phyloP scores from a whole-genome alignment of 768 basidiomycete genomes.

The Saitozyma podzolica region DNA sequence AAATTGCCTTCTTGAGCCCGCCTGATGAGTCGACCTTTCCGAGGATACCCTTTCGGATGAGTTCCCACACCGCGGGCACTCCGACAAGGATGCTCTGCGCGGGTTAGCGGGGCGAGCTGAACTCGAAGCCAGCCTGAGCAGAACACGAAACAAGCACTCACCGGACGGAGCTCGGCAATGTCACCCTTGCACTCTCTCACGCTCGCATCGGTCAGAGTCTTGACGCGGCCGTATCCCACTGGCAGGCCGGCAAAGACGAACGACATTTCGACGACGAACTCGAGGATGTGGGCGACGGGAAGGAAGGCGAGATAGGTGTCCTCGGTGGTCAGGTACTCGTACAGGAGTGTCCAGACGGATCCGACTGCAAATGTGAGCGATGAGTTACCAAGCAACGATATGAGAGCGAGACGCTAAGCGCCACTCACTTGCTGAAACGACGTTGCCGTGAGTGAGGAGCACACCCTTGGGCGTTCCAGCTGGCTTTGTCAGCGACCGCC shows the following conservation, averaged over 20 bases:
- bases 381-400: slow-evolving; percentile 5
- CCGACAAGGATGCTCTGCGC: slow-evolving; percentile 76
- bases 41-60: slow-evolving; percentile 90
- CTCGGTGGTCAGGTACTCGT: slow-evolving; percentile 56
- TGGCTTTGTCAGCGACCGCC: slow-evolving; percentile 58
- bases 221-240: slow-evolving; percentile 85
- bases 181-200: slow-evolving; percentile 87
- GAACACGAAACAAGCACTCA: slow-evolving; percentile 13
- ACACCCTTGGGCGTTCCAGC: slow-evolving; percentile 96
- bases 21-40: slow-evolving; percentile 73
- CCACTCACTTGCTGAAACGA: slow-evolving; percentile 65
- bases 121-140: background rate
- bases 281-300: slow-evolving; percentile 91
- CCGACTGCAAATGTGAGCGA: slow-evolving; percentile 57
- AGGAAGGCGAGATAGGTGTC: slow-evolving; percentile 86
- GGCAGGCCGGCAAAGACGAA: slow-evolving; percentile 75
- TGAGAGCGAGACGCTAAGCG: background rate
- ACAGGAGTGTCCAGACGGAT: slow-evolving; percentile 71
- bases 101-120: too few species aligned
- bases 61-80: slow-evolving; percentile 96
- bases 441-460: slow-evolving; percentile 79
- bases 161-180: slow-evolving; percentile 73
- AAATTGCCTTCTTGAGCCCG: slow-evolving; percentile 68
- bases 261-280: slow-evolving; percentile 85
- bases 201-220: slow-evolving; percentile 93